Evolutionary conservation across 2,329 filamentous ascomycete genomes (phyloP).

Genomic region (Davidsoniella virescens): DNA sequence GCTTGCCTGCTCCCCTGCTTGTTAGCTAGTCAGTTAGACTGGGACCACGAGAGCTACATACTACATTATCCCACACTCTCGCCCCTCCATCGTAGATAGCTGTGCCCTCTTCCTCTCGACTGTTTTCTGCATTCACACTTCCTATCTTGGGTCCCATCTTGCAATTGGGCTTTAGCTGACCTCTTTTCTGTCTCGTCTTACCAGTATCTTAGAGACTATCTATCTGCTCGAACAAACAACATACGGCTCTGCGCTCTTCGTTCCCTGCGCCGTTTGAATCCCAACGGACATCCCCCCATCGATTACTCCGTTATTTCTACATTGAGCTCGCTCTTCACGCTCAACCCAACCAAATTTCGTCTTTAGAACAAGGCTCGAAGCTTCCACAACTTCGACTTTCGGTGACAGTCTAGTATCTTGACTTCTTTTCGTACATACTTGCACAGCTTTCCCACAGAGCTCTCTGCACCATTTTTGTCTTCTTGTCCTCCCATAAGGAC

Average conservation of each 20-base stretch:
- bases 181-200: background rate
- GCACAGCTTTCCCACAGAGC: conserved; percentile 3
- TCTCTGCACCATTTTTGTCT: background rate
- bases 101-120: background rate
- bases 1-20: no score
- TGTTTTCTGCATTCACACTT: background rate
- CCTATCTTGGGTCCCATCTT: no score
- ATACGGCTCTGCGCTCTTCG: background rate
- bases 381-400: conserved; percentile 10
- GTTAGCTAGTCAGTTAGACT: no score
- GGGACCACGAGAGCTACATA: background rate
- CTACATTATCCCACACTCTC: background rate
- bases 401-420: background rate
- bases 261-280: conserved; percentile 4
- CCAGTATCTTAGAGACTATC: no score
- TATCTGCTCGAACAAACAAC: no score
- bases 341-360: conserved; percentile 7
- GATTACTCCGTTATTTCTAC: conserved; percentile 9
- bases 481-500: conserved; percentile 6
- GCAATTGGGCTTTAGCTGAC: background rate
- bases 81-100: conserved; percentile 1
- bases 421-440: background rate
- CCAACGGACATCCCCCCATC: conserved; percentile 12
- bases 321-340: conserved; percentile 5
- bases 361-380: conserved; percentile 6